Base-by-base conservation (phyloP, 768 basidiomycete genomes). In the Scleroderma bovista region DNA sequence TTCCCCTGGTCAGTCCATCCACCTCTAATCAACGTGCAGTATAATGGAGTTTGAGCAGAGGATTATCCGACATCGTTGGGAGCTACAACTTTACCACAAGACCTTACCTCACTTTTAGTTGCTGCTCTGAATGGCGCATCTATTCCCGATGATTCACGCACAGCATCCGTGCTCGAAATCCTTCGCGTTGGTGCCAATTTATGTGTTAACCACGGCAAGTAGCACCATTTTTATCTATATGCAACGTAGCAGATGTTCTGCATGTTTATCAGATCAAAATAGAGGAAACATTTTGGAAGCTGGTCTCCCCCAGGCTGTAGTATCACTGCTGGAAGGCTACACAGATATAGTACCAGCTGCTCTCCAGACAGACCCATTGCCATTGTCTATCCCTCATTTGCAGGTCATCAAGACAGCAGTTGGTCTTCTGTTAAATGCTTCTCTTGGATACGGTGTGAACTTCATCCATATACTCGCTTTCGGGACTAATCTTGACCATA, bases 181-280 rank as follows among this genome's bases (percentile, higher is more conserved):
- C 76, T 93, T 47, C 78, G 90, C 50, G 81, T 90, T 13, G 81
- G 81, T 22, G 90, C 90, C 12, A 93, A 93, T 66, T 67, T 93
- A 16, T 90, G 87, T 65, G 83, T 89, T 69, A 88, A 93, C 62
- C 88, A 92, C 58, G 82, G 88, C 83, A 56, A 52, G 79, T 63
- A 20, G 13, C 40, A 17, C 15, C 24, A 34, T 39, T 44, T 36
- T 40, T 33, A 26, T 34, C 48, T 17, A 45, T 17, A 43, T 7
- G 41, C 19, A 44, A 16, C 47, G 36, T 44, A 55, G 29, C 46
- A 51, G 51, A 50, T 23, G 44, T 44, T 36, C 17, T 51, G 38
- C 41, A 24, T 32, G 16, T 33, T 26, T 22, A 43, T 47, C 49
- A 93, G 90, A 93, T 62, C 83, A 77, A 32, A 93, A 93, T 64